A percentile compares a stretch with the other conserved stretches of the same genome.
These are phyloP conservation scores for Saccharum spontaneum DNA, from an alignment of 176 grass and related monocot genomes.

Conservation along the genomic window DNA sequence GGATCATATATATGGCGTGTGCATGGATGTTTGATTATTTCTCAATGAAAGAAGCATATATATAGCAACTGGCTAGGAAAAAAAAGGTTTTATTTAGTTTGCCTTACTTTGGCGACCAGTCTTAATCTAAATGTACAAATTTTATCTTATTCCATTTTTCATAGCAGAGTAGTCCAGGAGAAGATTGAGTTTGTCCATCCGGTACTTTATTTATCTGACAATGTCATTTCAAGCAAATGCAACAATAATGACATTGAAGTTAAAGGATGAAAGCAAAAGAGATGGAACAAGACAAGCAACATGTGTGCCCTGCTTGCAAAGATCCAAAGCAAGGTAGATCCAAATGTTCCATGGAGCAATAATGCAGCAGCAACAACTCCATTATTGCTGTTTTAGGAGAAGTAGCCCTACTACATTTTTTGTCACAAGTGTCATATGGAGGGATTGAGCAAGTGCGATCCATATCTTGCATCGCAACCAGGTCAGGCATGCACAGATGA, in stretches of 20 bases:
- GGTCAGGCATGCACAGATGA: not conserved
- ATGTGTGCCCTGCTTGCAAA: not conserved
- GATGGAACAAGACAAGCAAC: not conserved
- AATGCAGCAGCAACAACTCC: constrained; percentile 25
- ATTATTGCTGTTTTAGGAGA: not conserved
- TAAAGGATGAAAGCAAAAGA: not conserved
- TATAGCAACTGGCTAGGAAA: no score
- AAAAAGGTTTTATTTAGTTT: no score
- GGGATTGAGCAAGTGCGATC: constrained; percentile 1
- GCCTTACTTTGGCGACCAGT: not conserved
- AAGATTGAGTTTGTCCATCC: not conserved
- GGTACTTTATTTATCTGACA: not conserved
- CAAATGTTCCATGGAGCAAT: constrained; percentile 26
- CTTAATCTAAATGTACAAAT: not conserved
- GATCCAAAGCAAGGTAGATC: constrained; percentile 28
- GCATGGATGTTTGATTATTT: no score
- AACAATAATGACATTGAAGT: not conserved
- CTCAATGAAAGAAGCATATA: no score
- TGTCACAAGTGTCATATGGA: not conserved
- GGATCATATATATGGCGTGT: no score
- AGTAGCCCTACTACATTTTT: not conserved
- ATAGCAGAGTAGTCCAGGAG: not conserved
- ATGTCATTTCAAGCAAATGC: not conserved
- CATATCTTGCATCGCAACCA: not conserved
- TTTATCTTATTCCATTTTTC: not conserved